Base-by-base conservation (phyloP, 345 rosid species). In the Schrenkiella parvula region DNA sequence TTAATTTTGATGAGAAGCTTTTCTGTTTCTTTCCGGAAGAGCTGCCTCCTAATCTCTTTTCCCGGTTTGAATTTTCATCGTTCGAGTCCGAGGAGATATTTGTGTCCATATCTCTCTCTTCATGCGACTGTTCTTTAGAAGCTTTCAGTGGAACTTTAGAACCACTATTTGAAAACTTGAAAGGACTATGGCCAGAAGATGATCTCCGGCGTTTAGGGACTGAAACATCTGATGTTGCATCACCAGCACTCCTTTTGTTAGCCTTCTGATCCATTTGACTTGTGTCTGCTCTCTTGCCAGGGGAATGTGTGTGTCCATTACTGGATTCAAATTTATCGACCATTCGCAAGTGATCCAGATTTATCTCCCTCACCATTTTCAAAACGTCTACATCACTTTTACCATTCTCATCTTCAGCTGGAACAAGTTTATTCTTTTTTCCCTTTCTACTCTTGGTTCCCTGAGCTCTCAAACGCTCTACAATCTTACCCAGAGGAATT, bases 301-400 rank as follows among this genome's bases (percentile, higher is more conserved):
- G 81, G 75, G 74, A 74, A 72, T 80, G 84, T 59, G 77, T 82
- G 78, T 86, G 89, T 62, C 99, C 98, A 77, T 95, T 95, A 77
- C 87, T 87, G 53, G 95, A 80, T 59, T 88, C 93, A 77, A 87
- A 88, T 73, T 82, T 89, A 68, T 75, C 75, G 67, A 89, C 35
- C 61, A 43, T 53, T 70, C 66, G 86, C 64, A 83, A 19, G 75
- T 84, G 83, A 82, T 85, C 95, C 81, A 86, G 71, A 75, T 91
- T 91, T 80, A 95, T 91, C 74, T 89, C 96, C 81, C 96, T 87
- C 75, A 91, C 99, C 97, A 89, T 81, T 78, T 88, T 84, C 81
- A 95, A 82, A 69, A 95, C 86, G 73, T 91, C 96, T 34, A 95
- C 86, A 81, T 85, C 95, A 72, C 73, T 85, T 72, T 82, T 88